Base-by-base conservation (phyloP, 1,284 basidiomycete genomes). In the Papiliotrema fonsecae region DNA sequence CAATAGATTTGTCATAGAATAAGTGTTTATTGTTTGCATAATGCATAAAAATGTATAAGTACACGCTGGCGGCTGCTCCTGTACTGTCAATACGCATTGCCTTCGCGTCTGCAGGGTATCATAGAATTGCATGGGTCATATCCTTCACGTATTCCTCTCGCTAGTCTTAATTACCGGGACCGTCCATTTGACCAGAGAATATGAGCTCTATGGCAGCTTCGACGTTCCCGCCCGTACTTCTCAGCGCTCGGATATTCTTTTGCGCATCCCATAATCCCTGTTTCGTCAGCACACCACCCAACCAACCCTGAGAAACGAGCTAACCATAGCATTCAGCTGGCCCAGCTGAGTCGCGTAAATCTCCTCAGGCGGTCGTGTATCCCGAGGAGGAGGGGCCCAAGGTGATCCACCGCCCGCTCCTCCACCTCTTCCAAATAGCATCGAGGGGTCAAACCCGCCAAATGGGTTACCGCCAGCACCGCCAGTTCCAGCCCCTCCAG, bases 191-290 rank as follows among this genome's bases (percentile, higher is more conserved):
- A 1, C 88, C 88, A 39, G 78, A 74, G 52, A 94, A 79, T 58
- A 94, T 90, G 65, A 93, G 89, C 74, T 93, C 90, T 60, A 94
- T 87, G 32, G 90, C 89, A 24, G 84, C 80, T 67, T 92, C 82
- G 26, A 94, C 88, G 63, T 92, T 91, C 5, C 90, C 90, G 19
- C 82, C 89, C 0, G 88, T 92, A 40, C 87, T 87, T 25, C 88
- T 78, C 46, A 94, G 75, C 9, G 90, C 89, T 18, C 88, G 79
- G n/a, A 94, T 78, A 66, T 94, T 94, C 78, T 92, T 88, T 42
- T 81, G 71, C 10, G 88, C 88, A 55, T 92, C 87, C 74, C 88
- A 85, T 58, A 93, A 67, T 81, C 91, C 88, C 84, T 88, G 24
- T 16, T 7, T 2, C 4, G 26, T 54, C 42, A 52, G 45, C 45